Base-by-base conservation (phyloP, 2,329 filamentous ascomycete species). In the Paradendryphiella salina region DNA sequence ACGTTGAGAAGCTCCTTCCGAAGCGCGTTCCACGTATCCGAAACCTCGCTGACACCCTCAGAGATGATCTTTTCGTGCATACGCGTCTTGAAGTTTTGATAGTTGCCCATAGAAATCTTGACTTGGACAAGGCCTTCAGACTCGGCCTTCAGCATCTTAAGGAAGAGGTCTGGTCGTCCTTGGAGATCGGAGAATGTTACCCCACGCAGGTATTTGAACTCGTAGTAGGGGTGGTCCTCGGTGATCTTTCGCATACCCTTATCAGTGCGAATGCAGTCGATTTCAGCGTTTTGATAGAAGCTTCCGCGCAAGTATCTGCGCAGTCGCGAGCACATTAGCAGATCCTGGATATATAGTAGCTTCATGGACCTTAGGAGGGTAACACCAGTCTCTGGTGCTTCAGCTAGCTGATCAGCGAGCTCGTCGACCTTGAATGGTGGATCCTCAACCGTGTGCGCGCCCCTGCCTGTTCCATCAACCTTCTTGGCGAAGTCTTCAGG, bases 91-190 rank as follows among this genome's bases (percentile, higher is more conserved):
- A 96, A 92, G 28, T 87, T 82, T 5, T 86, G 83, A 62, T 89
- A 86, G 47, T 88, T 85, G 63, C 90, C 85, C 71, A 97, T 82
- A 11, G 82, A 83, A 14, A 97, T 83, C 61, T 84, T 86, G 46
- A 99, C 89, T 52, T 96, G 90, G 11, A 99, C 82, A 1, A 99
- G 79, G 2, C 93, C 92, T 71, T 99, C 94, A 65, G 94, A 88
- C 72, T 99, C 94, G 1, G 94, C 94, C 71, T 91, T 95, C 73
- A 97, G 85, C 94, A 99, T 99, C 75, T 95, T 93, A 48, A 99
- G 77, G 71, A 94, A 99, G 20, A 96, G 79, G 59, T 96, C 92
- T 1, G 94, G 94, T 45, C 89, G 86, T 44, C 85, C 84, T 2
- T 90, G 88, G 52, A 97, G 83, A 60, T 94, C 88, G 34, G 80